Conservation (phyloP, 176 grass and related monocot genomes). For the Thinopyrum elongatum region DNA sequence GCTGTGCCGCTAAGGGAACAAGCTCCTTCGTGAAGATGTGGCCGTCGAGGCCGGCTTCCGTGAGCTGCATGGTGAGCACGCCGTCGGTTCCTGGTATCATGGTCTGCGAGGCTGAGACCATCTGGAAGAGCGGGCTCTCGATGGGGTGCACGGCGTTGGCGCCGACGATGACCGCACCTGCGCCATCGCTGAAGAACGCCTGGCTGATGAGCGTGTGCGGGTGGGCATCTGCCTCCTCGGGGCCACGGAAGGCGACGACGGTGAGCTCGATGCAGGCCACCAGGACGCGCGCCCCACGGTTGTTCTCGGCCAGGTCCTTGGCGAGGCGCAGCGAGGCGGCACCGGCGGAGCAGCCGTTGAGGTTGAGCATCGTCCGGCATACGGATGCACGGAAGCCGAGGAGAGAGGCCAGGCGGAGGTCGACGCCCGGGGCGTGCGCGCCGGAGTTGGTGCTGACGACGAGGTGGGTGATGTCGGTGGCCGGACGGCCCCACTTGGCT, state of each 20-base stretch:
- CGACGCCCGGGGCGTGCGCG: background rate
- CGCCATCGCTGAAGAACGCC: background rate
- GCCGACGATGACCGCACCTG: constrained; percentile 27
- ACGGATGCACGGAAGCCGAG: background rate
- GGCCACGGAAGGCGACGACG: background rate
- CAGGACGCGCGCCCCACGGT: background rate
- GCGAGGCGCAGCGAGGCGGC: background rate
- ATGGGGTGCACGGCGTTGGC: background rate
- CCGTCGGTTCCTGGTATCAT: constrained; percentile 37
- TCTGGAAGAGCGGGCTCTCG: constrained; percentile 7
- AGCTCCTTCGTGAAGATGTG: background rate
- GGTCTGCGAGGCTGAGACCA: constrained; percentile 32
- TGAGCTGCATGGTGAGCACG: constrained; percentile 25
- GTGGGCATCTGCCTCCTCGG: background rate
- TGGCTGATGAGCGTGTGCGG: constrained; percentile 12
- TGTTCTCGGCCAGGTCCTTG: constrained; percentile 18
- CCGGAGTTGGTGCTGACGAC: constrained; percentile 1
- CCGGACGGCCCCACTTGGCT: constrained; percentile 2
- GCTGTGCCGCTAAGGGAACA: background rate
- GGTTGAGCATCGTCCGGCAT: background rate
- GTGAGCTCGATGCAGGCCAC: constrained; percentile 29
- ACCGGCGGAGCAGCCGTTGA: background rate
- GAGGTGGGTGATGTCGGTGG: background rate
- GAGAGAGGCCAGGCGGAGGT: constrained; percentile 29
- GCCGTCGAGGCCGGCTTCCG: constrained; percentile 23